Conservation (phyloP, 179 eudicot genomes). For the Gypsophila paniculata region DNA sequence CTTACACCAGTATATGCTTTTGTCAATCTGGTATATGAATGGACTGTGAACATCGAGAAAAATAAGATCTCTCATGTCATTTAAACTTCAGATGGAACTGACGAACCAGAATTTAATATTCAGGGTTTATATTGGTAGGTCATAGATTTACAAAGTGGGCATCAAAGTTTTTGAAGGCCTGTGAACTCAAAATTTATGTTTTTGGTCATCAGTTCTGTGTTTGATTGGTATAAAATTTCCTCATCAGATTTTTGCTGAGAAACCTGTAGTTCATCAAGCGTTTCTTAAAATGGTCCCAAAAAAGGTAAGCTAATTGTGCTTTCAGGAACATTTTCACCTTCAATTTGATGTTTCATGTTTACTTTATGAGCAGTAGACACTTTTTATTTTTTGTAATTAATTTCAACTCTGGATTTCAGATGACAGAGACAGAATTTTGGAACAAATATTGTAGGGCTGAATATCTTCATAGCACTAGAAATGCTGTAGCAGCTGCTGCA, state of each 20-base stretch:
- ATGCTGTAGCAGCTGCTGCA: slow-evolving; percentile 89
- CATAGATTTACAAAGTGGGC: too few relatives aligned
- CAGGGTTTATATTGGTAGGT: too few relatives aligned
- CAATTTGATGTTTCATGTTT: background rate
- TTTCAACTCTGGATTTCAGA: slow-evolving; percentile 35
- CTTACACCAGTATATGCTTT: background rate
- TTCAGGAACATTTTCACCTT: slow-evolving; percentile 9
- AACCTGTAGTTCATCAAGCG: slow-evolving; percentile 95
- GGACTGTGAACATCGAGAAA: background rate
- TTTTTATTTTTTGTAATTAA: background rate
- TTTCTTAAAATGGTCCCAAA: slow-evolving; percentile 74
- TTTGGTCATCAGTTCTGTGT: background rate
- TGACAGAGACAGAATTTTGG: slow-evolving; percentile 95
- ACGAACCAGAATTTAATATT: background rate
- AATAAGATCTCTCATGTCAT: background rate
- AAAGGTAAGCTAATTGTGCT: slow-evolving; percentile 43
- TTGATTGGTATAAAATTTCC: slow-evolving; percentile 16
- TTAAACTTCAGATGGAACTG: background rate
- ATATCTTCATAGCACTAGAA: slow-evolving; percentile 88
- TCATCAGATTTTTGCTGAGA: slow-evolving; percentile 93
- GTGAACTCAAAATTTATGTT: background rate
- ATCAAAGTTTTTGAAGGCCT: background rate
- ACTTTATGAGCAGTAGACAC: background rate
- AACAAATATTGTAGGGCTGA: slow-evolving; percentile 92
- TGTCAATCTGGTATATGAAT: background rate